A percentile compares a stretch with the other conserved stretches of the same genome.
Evolutionary conservation across 164 flowering plant genomes (phyloP).

Genomic region (Kalanchoe fedtschenkoi): DNA sequence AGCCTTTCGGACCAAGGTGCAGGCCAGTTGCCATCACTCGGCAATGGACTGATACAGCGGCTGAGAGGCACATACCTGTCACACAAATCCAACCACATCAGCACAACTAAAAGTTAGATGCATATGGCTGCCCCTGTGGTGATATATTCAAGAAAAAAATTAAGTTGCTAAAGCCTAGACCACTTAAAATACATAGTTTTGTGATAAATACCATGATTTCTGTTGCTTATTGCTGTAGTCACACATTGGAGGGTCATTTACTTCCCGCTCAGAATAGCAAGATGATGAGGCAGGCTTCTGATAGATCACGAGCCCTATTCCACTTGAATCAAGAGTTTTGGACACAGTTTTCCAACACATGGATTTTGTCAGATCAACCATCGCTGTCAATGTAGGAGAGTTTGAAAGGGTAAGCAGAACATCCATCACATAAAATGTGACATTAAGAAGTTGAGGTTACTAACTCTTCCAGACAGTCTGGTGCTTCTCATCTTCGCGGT

Average conservation of each 20-base stretch:
- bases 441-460: slow-evolving; percentile 9
- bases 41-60: slow-evolving; percentile 51
- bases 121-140: background rate
- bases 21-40: slow-evolving; percentile 51
- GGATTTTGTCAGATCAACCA: slow-evolving; percentile 67
- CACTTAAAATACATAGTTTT: background rate
- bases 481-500: slow-evolving; percentile 54
- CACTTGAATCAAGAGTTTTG: slow-evolving; percentile 37
- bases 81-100: slow-evolving; percentile 3
- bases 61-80: slow-evolving; percentile 72
- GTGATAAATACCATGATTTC: slow-evolving; percentile 49
- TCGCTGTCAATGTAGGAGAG: slow-evolving; percentile 40
- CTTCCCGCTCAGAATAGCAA: slow-evolving; percentile 54
- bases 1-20: slow-evolving; percentile 81
- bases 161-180: background rate
- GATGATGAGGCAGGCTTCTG: slow-evolving; percentile 71
- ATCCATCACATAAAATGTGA: background rate
- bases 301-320: slow-evolving; percentile 80
- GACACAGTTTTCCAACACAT: slow-evolving; percentile 78
- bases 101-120: background rate
- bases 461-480: slow-evolving; percentile 63
- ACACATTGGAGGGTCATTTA: slow-evolving; percentile 61
- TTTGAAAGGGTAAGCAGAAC: slow-evolving; percentile 7
- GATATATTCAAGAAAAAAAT: background rate
- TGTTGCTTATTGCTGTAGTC: slow-evolving; percentile 23